Evolutionary conservation across 2,329 filamentous ascomycete species (phyloP).

Genomic region (Xylariaceae sp.): DNA sequence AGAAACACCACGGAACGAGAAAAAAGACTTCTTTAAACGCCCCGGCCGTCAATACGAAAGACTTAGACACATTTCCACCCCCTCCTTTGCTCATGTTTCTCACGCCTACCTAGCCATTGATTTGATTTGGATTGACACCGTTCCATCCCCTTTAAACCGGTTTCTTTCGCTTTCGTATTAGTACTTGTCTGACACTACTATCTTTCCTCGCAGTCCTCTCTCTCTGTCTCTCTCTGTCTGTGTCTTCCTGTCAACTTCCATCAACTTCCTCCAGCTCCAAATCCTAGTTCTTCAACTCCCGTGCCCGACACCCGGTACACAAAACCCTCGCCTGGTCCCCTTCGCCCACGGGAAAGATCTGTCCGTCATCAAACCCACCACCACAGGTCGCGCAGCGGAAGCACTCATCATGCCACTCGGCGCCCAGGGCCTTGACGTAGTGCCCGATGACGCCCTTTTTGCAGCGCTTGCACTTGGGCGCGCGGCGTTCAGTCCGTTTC

Average conservation of each 20-base stretch:
- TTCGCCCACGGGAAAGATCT: conserved; percentile 56
- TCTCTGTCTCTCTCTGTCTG: too few relatives aligned
- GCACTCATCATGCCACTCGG: conserved; percentile 90
- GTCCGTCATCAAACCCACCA: conserved; percentile 57
- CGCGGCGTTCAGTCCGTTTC: conserved; percentile 79
- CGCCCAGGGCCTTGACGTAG: conserved; percentile 81
- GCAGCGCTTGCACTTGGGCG: conserved; percentile 83
- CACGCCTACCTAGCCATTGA: not conserved
- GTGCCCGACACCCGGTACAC: conserved; percentile 56
- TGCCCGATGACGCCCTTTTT: conserved; percentile 78
- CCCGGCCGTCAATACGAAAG: too few relatives aligned
- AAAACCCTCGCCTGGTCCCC: conserved; percentile 43
- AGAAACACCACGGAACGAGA: not conserved
- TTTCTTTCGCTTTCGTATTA: not conserved
- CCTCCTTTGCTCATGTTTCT: too few relatives aligned
- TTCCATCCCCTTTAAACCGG: too few relatives aligned
- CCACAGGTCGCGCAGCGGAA: conserved; percentile 70
- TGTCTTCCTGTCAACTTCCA: not conserved
- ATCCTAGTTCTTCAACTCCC: conserved; percentile 50
- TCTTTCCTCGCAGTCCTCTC: not conserved
- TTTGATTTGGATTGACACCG: too few relatives aligned
- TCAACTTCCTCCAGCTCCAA: not conserved
- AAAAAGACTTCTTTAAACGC: too few relatives aligned
- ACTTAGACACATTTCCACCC: too few relatives aligned
- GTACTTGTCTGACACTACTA: not conserved